These are phyloP conservation scores for Podospora tetraspora DNA, from an alignment of 495 filamentous ascomycete species.

Conservation along the genomic window DNA sequence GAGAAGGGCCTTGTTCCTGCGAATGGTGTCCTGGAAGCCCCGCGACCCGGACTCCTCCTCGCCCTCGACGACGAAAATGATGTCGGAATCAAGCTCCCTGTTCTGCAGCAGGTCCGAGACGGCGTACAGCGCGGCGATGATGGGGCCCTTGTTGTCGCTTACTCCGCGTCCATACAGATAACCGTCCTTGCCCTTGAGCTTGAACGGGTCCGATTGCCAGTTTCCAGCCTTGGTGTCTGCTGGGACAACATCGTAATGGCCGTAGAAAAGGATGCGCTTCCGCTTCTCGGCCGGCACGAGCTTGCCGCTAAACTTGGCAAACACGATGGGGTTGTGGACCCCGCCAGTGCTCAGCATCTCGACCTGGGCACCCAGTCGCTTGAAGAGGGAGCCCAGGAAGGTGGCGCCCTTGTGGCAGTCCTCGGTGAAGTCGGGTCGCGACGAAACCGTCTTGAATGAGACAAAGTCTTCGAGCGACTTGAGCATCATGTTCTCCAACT, in stretches of 20 bases:
- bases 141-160: slow-evolving; percentile 94
- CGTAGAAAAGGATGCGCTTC: slow-evolving; percentile 92
- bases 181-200: slow-evolving; percentile 77
- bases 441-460: slow-evolving; percentile 84
- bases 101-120: slow-evolving; percentile 78
- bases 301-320: slow-evolving; percentile 77
- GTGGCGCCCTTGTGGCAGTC: slow-evolving; percentile 92
- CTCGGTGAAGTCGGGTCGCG: slow-evolving; percentile 71
- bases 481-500: slow-evolving; percentile 66
- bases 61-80: slow-evolving; percentile 91
- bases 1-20: slow-evolving; percentile 72
- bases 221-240: slow-evolving; percentile 71
- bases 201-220: slow-evolving; percentile 85
- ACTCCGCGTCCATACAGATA: slow-evolving; percentile 96
- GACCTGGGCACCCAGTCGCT: slow-evolving; percentile 80
- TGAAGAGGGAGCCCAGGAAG: slow-evolving; percentile 82
- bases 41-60: slow-evolving; percentile 94
- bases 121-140: slow-evolving; percentile 87
- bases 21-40: slow-evolving; percentile 77
- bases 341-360: slow-evolving; percentile 74
- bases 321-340: slow-evolving; percentile 78
- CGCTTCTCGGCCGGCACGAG: slow-evolving; percentile 48
- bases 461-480: slow-evolving; percentile 78
- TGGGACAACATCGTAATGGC: slow-evolving; percentile 97
- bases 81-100: slow-evolving; percentile 73